Evolutionary conservation across 2,329 filamentous ascomycete genomes (phyloP).

Genomic region (Sporothrix globosa): DNA sequence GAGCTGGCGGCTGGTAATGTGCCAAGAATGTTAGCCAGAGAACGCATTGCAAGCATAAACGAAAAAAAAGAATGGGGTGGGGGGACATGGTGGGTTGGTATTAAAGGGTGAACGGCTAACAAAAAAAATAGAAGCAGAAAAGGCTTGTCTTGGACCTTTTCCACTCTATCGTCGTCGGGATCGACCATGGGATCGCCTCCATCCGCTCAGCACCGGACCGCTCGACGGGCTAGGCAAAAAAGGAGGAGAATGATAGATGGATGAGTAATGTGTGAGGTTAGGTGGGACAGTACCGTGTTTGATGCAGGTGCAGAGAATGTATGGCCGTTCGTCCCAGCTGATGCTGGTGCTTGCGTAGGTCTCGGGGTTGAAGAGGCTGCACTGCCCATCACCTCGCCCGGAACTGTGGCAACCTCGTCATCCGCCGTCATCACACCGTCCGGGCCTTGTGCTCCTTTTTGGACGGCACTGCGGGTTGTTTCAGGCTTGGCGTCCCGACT

Average conservation of each 20-base stretch:
- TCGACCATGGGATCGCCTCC: slow-evolving; percentile 27
- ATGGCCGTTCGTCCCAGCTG: slow-evolving; percentile 17
- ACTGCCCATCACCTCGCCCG: not conserved
- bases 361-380: not conserved
- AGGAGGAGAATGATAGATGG: not conserved
- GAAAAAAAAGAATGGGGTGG: not conserved
- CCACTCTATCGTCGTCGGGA: slow-evolving; percentile 10
- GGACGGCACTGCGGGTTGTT: slow-evolving; percentile 35
- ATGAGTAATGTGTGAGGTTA: not conserved
- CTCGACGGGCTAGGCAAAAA: slow-evolving; percentile 7
- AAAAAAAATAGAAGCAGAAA: not conserved
- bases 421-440: not conserved
- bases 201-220: slow-evolving; percentile 22
- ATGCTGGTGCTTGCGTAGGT: not conserved
- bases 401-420: slow-evolving; percentile 1
- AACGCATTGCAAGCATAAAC: slow-evolving; percentile 17
- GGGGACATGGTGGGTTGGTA: slow-evolving; percentile 2
- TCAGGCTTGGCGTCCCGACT: slow-evolving; percentile 47
- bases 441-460: not conserved
- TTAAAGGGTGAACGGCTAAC: not conserved
- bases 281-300: slow-evolving; percentile 25
- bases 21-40: slow-evolving; percentile 12
- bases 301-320: slow-evolving; percentile 17
- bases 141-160: slow-evolving; percentile 6
- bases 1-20: slow-evolving; percentile 37